Evolutionary conservation across 2,329 filamentous ascomycete genomes (phyloP).

Genomic region (Fusarium humuli): DNA sequence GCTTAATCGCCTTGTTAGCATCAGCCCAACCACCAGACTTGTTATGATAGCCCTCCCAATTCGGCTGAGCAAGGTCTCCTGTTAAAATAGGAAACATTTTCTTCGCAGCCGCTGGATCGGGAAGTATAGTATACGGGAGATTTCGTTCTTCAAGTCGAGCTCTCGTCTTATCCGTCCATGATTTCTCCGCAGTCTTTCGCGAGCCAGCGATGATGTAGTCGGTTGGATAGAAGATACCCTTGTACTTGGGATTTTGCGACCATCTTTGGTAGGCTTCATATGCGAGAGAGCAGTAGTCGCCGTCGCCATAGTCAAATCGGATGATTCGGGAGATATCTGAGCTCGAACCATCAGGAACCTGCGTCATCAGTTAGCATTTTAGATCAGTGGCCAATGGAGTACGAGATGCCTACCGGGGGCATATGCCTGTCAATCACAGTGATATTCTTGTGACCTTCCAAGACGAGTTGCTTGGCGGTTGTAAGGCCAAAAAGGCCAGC

Average conservation of each 20-base stretch:
- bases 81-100: slow-evolving; percentile 10
- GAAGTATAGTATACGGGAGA: slow-evolving; percentile 8
- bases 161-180: slow-evolving; percentile 32
- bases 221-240: slow-evolving; percentile 22
- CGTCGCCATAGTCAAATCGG: slow-evolving; percentile 69
- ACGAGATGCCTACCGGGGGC: slow-evolving; percentile 42
- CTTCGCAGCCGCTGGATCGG: slow-evolving; percentile 2
- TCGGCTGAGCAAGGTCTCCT: slow-evolving; percentile 18
- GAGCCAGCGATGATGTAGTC: slow-evolving; percentile 22
- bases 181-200: neutral
- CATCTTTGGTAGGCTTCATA: slow-evolving; percentile 33
- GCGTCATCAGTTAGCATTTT: neutral
- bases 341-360: slow-evolving; percentile 51
- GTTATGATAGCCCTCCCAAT: slow-evolving; percentile 33
- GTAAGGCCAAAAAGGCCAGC: slow-evolving; percentile 49
- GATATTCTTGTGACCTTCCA: slow-evolving; percentile 50
- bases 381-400: neutral
- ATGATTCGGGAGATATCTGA: slow-evolving; percentile 53
- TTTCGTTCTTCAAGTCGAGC: slow-evolving; percentile 20
- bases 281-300: slow-evolving; percentile 69
- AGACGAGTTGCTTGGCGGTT: slow-evolving; percentile 44
- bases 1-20: slow-evolving; percentile 31
- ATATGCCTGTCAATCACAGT: slow-evolving; percentile 50
- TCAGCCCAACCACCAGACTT: slow-evolving; percentile 34
- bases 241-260: slow-evolving; percentile 23